Evolutionary conservation across 148 eudicot genomes (phyloP).

Genomic region (Chenopodium suecicum): DNA sequence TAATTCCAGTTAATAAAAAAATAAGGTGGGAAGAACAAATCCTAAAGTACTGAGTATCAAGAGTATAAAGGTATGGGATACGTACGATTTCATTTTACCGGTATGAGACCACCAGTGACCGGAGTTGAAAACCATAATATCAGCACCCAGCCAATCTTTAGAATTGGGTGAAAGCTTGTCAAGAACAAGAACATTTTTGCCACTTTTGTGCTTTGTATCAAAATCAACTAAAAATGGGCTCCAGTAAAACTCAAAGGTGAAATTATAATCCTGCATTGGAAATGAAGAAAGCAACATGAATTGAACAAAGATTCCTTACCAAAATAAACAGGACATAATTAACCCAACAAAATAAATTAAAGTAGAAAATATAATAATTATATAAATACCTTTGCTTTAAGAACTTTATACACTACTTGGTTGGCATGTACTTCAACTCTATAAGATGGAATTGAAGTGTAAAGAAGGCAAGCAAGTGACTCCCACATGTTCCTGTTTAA

Average conservation of each 20-base stretch:
- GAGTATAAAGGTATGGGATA: not conserved
- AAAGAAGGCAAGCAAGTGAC: constrained; percentile 54
- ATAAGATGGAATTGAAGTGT: constrained; percentile 37
- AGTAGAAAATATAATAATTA: not conserved
- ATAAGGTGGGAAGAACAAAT: no score
- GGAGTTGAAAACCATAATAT: constrained; percentile 56
- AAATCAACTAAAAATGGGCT: constrained; percentile 47
- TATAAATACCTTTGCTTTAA: constrained; percentile 36
- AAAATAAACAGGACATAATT: no score
- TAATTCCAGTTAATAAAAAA: no score
- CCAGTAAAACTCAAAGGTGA: constrained; percentile 56
- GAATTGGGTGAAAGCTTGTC: constrained; percentile 33
- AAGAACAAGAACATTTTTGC: constrained; percentile 29
- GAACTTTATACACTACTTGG: constrained; percentile 26
- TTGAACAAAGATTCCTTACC: not conserved
- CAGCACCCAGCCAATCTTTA: constrained; percentile 50
- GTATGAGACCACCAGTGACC: constrained; percentile 65
- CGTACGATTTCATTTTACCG: constrained; percentile 43
- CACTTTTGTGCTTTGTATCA: constrained; percentile 10
- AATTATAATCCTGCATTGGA: constrained; percentile 44
- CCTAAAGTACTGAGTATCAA: no score
- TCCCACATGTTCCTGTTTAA: constrained; percentile 53
- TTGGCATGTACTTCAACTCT: constrained; percentile 24
- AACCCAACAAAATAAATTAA: not conserved
- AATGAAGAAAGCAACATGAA: not conserved